These are phyloP conservation scores for Globisporangium apiculatum DNA, from an alignment of 352 stramenopile genomes.

Conservation along the genomic window DNA sequence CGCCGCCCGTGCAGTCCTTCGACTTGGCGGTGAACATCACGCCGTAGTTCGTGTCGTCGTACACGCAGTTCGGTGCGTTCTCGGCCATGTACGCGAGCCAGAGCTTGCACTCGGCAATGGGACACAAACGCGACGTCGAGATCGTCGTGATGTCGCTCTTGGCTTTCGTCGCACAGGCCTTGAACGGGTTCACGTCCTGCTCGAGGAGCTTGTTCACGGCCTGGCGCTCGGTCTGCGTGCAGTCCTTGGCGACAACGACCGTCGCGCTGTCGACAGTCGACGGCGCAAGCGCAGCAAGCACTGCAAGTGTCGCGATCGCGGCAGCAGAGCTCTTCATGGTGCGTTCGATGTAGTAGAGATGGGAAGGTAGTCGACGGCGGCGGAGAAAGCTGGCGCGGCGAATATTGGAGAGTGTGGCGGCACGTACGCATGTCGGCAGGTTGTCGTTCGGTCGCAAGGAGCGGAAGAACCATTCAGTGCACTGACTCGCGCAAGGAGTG, in stretches of 20 bases:
- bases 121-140: conserved; percentile 44
- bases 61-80: conserved; percentile 50
- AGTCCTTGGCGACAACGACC: conserved; percentile 31
- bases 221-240: conserved; percentile 41
- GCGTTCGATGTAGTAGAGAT: not conserved
- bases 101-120: conserved; percentile 33
- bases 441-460: not conserved
- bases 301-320: conserved; percentile 10
- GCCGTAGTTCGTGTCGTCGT: conserved; percentile 59
- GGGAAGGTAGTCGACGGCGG: conserved; percentile 15
- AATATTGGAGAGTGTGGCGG: conserved; percentile 4
- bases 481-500: not conserved
- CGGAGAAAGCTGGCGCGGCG: conserved; percentile 5
- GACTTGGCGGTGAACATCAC: conserved; percentile 33
- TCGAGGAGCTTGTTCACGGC: conserved; percentile 47
- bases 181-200: conserved; percentile 49
- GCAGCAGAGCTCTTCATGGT: conserved; percentile 30
- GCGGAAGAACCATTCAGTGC: conserved; percentile 1
- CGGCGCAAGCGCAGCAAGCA: conserved; percentile 13
- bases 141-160: conserved; percentile 43
- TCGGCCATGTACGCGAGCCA: conserved; percentile 57
- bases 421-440: no score
- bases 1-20: conserved; percentile 23
- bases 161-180: conserved; percentile 42
- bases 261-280: conserved; percentile 6